Percentiles rank a stretch among this genome's conserved stretches.
phyloP scores from a whole-genome alignment of 176 grass and related monocot genomes.

The Rhynchospora breviuscula region DNA sequence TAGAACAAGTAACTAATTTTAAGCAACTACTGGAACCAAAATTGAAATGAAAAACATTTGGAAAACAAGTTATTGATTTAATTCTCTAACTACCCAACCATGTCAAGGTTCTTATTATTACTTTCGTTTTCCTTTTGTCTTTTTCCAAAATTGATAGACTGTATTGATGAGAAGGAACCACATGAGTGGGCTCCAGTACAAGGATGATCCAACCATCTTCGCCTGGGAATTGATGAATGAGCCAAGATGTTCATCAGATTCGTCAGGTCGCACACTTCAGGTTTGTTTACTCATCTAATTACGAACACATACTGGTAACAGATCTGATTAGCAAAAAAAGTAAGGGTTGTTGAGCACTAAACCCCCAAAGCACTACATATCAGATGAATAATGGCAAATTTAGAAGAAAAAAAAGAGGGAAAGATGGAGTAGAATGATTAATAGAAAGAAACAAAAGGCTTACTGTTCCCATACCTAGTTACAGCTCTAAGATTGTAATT shows the following conservation, averaged over 20 bases:
- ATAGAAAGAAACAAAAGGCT: not conserved
- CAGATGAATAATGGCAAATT: not conserved
- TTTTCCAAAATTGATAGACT: conserved; percentile 37
- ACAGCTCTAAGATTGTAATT: not conserved
- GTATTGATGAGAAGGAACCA: conserved; percentile 91
- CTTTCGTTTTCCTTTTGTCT: not conserved
- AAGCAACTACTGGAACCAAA: not conserved
- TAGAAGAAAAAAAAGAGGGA: not conserved
- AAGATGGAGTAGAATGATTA: not conserved
- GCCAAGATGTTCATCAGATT: conserved; percentile 74
- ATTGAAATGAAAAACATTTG: not conserved
- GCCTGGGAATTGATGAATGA: conserved; percentile 99
- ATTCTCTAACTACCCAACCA: not conserved
- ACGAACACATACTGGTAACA: not conserved
- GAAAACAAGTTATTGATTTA: not conserved
- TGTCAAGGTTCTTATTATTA: not conserved
- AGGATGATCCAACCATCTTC: conserved; percentile 85
- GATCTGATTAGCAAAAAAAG: not conserved
- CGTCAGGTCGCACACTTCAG: conserved; percentile 79
- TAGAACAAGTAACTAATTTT: not conserved
- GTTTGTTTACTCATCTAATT: conserved; percentile 25
- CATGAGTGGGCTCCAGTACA: conserved; percentile 78
- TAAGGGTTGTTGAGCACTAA: not conserved
- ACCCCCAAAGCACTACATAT: not conserved
- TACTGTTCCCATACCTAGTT: not conserved